Evolutionary conservation across 768 basidiomycete species (phyloP).

Genomic region (Thelephora ganbajun): DNA sequence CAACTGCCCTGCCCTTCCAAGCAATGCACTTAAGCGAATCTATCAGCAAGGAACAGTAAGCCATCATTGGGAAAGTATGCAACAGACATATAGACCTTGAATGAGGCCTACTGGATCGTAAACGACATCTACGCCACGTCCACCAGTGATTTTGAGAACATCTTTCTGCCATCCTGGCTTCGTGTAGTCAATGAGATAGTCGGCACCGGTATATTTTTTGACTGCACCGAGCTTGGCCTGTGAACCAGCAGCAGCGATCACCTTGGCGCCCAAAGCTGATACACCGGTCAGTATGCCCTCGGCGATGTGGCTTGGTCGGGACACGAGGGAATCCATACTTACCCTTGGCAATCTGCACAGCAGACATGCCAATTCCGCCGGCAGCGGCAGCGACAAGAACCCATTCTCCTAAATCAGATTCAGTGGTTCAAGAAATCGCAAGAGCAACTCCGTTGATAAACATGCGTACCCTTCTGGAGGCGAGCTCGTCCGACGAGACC

Average conservation of each 20-base stretch:
- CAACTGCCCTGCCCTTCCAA: constrained; percentile 85
- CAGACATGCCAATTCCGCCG: constrained; percentile 87
- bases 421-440: not conserved
- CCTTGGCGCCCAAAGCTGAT: constrained; percentile 76
- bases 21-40: constrained; percentile 86
- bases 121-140: constrained; percentile 76
- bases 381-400: constrained; percentile 92
- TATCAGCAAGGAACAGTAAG: constrained; percentile 17
- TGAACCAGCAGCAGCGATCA: constrained; percentile 87
- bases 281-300: not conserved
- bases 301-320: not conserved
- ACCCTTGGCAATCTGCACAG: constrained; percentile 91
- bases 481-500: constrained; percentile 77
- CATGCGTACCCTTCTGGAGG: constrained; percentile 50
- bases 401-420: constrained; percentile 55
- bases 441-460: not conserved
- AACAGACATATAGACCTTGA: constrained; percentile 27
- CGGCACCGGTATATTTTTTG: constrained; percentile 65
- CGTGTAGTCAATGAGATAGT: constrained; percentile 71
- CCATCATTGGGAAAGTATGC: not conserved
- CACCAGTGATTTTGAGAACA: constrained; percentile 69
- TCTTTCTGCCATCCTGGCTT: constrained; percentile 79
- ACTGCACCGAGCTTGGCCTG: constrained; percentile 68
- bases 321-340: constrained; percentile 1
- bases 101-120: constrained; percentile 82